Conservation (phyloP, 2,329 filamentous ascomycete genomes). For the Arthrobotrys sphaeroides region DNA sequence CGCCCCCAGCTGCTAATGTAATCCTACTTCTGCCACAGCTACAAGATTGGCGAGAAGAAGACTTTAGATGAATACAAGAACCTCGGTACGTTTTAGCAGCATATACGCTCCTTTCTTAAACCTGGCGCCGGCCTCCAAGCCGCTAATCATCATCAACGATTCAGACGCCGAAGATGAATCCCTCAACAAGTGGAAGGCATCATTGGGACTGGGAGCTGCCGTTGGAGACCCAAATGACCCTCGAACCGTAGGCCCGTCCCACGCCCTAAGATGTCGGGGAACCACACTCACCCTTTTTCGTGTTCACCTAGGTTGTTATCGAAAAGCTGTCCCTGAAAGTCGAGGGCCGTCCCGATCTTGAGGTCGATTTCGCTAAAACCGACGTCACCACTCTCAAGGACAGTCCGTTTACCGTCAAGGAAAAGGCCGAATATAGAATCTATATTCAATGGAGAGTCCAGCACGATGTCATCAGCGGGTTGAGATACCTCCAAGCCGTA, state of each 20-base stretch:
- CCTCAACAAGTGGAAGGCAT: slow-evolving; percentile 96
- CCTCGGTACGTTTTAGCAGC: slow-evolving; percentile 75
- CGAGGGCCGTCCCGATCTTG: slow-evolving; percentile 81
- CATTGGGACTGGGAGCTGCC: slow-evolving; percentile 78
- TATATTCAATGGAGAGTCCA: slow-evolving; percentile 93
- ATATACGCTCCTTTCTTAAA: neutral
- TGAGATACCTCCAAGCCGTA: slow-evolving; percentile 95
- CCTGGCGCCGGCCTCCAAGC: no score
- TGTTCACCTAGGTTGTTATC: slow-evolving; percentile 55
- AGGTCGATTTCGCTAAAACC: slow-evolving; percentile 81
- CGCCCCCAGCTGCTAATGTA: slow-evolving; percentile 18
- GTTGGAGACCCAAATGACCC: slow-evolving; percentile 56
- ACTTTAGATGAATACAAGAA: slow-evolving; percentile 92
- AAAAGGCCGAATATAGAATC: slow-evolving; percentile 93
- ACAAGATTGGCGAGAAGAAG: slow-evolving; percentile 99
- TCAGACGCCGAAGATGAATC: slow-evolving; percentile 82
- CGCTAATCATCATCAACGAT: neutral
- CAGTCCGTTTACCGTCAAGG: slow-evolving; percentile 97
- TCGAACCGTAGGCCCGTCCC: slow-evolving; percentile 52
- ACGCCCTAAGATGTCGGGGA: neutral
- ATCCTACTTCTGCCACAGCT: slow-evolving; percentile 64
- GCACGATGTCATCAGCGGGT: slow-evolving; percentile 91
- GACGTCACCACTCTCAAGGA: slow-evolving; percentile 82
- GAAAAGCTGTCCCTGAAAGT: slow-evolving; percentile 79
- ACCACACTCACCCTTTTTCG: neutral